Conservation (phyloP, 495 filamentous ascomycete species). For the Lophium mytilinum region DNA sequence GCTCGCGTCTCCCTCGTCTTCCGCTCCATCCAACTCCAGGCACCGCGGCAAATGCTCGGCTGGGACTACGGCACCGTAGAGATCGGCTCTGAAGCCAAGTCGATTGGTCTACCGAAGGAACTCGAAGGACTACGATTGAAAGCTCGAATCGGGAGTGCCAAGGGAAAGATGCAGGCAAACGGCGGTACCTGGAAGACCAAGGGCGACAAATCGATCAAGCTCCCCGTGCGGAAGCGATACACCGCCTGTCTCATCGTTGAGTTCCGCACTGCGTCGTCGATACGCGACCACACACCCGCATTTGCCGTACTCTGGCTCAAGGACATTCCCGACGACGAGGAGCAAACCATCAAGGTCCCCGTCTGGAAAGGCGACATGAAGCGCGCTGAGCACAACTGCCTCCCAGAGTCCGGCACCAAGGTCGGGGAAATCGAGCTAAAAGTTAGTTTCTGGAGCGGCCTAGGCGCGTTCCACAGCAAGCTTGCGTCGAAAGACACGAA, state of each 20-base stretch:
- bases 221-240: constrained; percentile 57
- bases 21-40: constrained; percentile 53
- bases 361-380: constrained; percentile 42
- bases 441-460: constrained; percentile 48
- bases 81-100: constrained; percentile 36
- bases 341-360: constrained; percentile 42
- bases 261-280: constrained; percentile 45
- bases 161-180: constrained; percentile 43
- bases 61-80: constrained; percentile 63
- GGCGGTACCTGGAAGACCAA: constrained; percentile 33
- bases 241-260: constrained; percentile 50
- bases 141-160: constrained; percentile 44
- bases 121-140: constrained; percentile 45
- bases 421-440: constrained; percentile 49
- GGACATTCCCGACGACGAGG: constrained; percentile 56
- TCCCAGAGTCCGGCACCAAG: constrained; percentile 37
- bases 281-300: constrained; percentile 47
- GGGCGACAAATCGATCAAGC: constrained; percentile 34
- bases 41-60: constrained; percentile 47
- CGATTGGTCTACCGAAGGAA: constrained; percentile 35
- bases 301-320: constrained; percentile 61
- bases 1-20: constrained; percentile 60
- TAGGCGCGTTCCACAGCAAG: constrained; percentile 48
- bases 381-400: constrained; percentile 25
- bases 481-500: constrained; percentile 44